Evolutionary conservation across 768 basidiomycete species (phyloP).

Genomic region (Boletus reticuloceps): DNA sequence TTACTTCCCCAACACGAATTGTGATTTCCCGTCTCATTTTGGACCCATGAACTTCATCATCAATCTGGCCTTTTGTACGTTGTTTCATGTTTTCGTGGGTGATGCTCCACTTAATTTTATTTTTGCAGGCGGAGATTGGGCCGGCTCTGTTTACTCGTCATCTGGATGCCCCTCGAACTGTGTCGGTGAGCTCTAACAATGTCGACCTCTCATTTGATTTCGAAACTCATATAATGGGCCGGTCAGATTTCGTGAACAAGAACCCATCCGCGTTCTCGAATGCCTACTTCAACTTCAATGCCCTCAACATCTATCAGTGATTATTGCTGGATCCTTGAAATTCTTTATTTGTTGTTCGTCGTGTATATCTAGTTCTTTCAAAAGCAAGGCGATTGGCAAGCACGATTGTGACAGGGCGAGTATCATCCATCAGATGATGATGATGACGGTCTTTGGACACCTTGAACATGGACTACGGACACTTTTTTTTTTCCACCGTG

Average conservation of each 20-base stretch:
- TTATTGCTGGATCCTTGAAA: not conserved
- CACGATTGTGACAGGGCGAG: too few species aligned
- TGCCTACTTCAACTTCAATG: constrained; percentile 24
- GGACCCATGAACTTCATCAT: constrained; percentile 21
- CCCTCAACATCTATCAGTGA: constrained; percentile 18
- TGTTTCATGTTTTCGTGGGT: not conserved
- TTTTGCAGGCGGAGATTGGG: constrained; percentile 29
- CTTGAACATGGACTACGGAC: too few species aligned
- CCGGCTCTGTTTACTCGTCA: constrained; percentile 17
- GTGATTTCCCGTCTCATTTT: constrained; percentile 14
- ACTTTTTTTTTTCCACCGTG: too few species aligned
- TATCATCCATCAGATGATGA: too few species aligned
- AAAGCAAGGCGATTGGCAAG: too few species aligned
- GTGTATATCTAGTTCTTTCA: too few species aligned
- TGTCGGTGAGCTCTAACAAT: constrained; percentile 17
- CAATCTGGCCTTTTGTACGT: constrained; percentile 22
- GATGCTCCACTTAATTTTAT: not conserved
- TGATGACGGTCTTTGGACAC: too few species aligned
- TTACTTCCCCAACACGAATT: constrained; percentile 11
- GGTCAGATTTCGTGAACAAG: constrained; percentile 43
- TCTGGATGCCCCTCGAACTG: constrained; percentile 27
- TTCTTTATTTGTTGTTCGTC: too few species aligned
- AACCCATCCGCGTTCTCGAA: constrained; percentile 20
- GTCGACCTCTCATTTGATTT: not conserved
- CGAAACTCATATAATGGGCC: too few species aligned